These are phyloP conservation scores for Linum trigynum DNA, from an alignment of 345 rosid genomes.

Conservation along the genomic window DNA sequence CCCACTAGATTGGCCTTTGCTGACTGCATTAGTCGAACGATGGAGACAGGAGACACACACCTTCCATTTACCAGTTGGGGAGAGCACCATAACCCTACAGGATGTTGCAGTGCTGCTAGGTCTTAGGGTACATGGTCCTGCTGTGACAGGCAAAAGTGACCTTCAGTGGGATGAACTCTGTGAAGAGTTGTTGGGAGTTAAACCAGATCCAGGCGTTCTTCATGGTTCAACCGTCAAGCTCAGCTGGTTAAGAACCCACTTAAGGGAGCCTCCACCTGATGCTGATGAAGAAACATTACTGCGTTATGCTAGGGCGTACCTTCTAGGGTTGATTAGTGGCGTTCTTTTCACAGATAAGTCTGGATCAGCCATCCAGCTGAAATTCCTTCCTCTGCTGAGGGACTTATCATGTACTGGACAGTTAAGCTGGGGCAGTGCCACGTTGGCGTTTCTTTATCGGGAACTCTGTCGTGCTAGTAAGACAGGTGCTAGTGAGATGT, in stretches of 20 bases:
- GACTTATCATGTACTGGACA: neutral
- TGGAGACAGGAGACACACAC: slow-evolving; percentile 14
- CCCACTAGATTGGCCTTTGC: slow-evolving; percentile 8
- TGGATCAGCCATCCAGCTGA: neutral
- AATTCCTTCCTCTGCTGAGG: slow-evolving; percentile 9
- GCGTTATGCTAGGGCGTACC: slow-evolving; percentile 4
- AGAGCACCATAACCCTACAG: slow-evolving; percentile 8
- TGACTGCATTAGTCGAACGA: slow-evolving; percentile 12
- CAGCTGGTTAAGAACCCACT: slow-evolving; percentile 4
- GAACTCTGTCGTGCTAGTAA: slow-evolving; percentile 9
- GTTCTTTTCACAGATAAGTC: slow-evolving; percentile 10
- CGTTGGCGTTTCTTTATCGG: slow-evolving; percentile 10
- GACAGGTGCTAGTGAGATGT: slow-evolving; percentile 1
- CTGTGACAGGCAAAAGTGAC: neutral
- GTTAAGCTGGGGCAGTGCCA: slow-evolving; percentile 6
- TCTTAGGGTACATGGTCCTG: slow-evolving; percentile 1
- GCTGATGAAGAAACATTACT: slow-evolving; percentile 3
- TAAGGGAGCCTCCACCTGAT: neutral
- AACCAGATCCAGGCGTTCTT: neutral
- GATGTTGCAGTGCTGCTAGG: slow-evolving; percentile 6
- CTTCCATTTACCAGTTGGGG: slow-evolving; percentile 9
- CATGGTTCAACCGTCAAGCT: neutral
- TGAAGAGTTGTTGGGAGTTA: neutral
- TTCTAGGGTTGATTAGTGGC: slow-evolving; percentile 7
- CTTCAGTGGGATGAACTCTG: slow-evolving; percentile 1